Conservation (phyloP, 805 yeast species). For the Candida hungchunana region DNA sequence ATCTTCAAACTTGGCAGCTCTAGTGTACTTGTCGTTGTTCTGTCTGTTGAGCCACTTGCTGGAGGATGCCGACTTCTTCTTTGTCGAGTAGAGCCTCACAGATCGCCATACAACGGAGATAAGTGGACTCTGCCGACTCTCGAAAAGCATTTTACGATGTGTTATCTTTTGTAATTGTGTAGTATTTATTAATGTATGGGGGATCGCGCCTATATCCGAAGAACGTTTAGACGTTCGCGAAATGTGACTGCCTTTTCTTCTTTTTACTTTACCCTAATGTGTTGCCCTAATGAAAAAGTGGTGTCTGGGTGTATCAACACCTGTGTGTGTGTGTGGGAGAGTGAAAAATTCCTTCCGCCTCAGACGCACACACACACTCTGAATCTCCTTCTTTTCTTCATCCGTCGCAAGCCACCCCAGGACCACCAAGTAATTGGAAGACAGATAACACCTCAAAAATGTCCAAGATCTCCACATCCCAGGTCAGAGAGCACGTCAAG, state of each 20-base stretch:
- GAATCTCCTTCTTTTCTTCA: slow-evolving; percentile 5
- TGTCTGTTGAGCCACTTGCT: slow-evolving; percentile 75
- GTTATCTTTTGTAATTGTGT: no score
- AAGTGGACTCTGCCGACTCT: slow-evolving; percentile 1
- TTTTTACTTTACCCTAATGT: no score
- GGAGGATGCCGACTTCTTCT: slow-evolving; percentile 49
- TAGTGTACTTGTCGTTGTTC: slow-evolving; percentile 55
- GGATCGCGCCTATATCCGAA: no score
- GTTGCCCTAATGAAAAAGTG: no score
- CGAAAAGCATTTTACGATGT: neutral
- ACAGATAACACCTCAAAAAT: slow-evolving; percentile 50
- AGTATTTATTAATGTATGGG: no score
- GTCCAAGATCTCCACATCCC: slow-evolving; percentile 88
- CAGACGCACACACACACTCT: no score
- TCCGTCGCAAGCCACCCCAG: slow-evolving; percentile 46
- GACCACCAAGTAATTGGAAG: slow-evolving; percentile 72
- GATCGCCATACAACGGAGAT: slow-evolving; percentile 3
- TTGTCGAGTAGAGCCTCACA: slow-evolving; percentile 16
- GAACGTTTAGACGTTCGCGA: no score
- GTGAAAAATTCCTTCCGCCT: neutral
- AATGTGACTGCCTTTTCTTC: no score
- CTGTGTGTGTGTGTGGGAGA: no score
- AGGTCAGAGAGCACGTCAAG: slow-evolving; percentile 95
- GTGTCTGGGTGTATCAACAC: no score
- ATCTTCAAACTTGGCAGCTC: slow-evolving; percentile 59